Conservation (phyloP, 1,284 basidiomycete species). For the Trametes polyzona region DNA sequence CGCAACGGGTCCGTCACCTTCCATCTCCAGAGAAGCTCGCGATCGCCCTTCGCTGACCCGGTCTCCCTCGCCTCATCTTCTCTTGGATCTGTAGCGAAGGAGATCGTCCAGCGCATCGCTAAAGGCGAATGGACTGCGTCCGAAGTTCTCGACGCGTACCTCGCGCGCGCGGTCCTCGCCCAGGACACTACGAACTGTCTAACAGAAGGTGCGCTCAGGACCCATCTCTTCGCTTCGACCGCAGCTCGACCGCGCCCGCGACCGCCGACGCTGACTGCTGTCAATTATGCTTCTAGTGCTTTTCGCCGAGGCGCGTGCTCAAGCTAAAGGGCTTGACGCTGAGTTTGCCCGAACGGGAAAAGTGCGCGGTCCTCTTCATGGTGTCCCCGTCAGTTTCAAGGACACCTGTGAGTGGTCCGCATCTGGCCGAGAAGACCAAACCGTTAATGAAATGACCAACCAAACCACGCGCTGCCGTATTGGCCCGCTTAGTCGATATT, state of each 20-base stretch:
- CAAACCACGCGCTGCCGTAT: conserved; percentile 3
- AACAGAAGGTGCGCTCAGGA: conserved; percentile 63
- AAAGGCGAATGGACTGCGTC: conserved; percentile 74
- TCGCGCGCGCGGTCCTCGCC: conserved; percentile 64
- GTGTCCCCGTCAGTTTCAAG: conserved; percentile 82
- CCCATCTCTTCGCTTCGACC: background rate
- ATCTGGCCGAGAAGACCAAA: background rate
- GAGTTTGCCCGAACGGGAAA: conserved; percentile 64
- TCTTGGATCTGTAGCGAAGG: conserved; percentile 45
- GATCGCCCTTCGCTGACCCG: conserved; percentile 7
- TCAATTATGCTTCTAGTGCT: conserved; percentile 50
- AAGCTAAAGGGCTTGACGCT: conserved; percentile 66
- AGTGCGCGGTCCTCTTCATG: conserved; percentile 76
- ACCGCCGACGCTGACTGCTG: background rate
- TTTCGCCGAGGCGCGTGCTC: conserved; percentile 66
- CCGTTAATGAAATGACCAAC: background rate
- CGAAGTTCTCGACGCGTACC: conserved; percentile 74
- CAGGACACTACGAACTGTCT: conserved; percentile 76
- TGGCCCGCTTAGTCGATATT: conserved; percentile 53
- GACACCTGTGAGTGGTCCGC: conserved; percentile 56
- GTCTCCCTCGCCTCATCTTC: background rate
- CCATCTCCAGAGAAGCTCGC: background rate
- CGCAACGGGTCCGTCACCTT: conserved; percentile 31
- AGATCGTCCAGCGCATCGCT: conserved; percentile 64
- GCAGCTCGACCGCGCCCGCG: background rate